A percentile compares a stretch with the other conserved stretches of the same genome.
These are phyloP conservation scores for Colletotrichum simmondsii DNA, from an alignment of 2,329 filamentous ascomycete genomes.

Conservation along the genomic window DNA sequence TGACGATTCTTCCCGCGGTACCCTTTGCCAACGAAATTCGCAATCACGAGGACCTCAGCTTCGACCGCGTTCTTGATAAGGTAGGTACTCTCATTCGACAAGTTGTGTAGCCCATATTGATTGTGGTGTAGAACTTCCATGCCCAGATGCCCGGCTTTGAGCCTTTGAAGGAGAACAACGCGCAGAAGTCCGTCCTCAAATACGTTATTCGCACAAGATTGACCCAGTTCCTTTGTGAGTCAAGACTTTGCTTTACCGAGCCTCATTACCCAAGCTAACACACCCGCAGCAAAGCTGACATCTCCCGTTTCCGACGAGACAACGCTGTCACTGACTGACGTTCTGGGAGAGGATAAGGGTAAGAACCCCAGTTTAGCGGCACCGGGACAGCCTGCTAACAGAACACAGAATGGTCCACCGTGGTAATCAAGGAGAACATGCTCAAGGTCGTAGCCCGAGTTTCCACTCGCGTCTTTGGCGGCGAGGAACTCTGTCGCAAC, in stretches of 20 bases:
- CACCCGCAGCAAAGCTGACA: slow-evolving; percentile 16
- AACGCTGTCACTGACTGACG: slow-evolving; percentile 13
- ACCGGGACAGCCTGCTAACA: neutral
- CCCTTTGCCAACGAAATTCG: slow-evolving; percentile 32
- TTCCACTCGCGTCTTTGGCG: slow-evolving; percentile 38
- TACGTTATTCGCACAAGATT: slow-evolving; percentile 29
- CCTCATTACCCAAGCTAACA: neutral
- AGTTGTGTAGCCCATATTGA: neutral
- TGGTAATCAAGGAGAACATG: slow-evolving; percentile 21
- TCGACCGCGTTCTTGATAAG: slow-evolving; percentile 30
- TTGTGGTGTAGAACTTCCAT: slow-evolving; percentile 9
- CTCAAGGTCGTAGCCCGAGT: slow-evolving; percentile 35
- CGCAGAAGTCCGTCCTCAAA: slow-evolving; percentile 22
- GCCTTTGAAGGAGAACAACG: slow-evolving; percentile 20
- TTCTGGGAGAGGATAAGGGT: slow-evolving; percentile 11
- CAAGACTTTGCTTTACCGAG: no score
- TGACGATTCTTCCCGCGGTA: slow-evolving; percentile 27
- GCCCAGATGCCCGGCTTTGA: slow-evolving; percentile 22
- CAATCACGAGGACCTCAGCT: slow-evolving; percentile 29
- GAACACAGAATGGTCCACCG: slow-evolving; percentile 28
- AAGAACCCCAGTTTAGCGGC: neutral
- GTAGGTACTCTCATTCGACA: neutral
- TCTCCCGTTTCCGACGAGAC: slow-evolving; percentile 27
- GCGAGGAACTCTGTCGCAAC: slow-evolving; percentile 36
- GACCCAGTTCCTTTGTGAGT: slow-evolving; percentile 24